Percentiles rank a stretch among this genome's conserved stretches.
phyloP scores from a whole-genome alignment of 768 basidiomycete genomes.

The Auricularia cornea region DNA sequence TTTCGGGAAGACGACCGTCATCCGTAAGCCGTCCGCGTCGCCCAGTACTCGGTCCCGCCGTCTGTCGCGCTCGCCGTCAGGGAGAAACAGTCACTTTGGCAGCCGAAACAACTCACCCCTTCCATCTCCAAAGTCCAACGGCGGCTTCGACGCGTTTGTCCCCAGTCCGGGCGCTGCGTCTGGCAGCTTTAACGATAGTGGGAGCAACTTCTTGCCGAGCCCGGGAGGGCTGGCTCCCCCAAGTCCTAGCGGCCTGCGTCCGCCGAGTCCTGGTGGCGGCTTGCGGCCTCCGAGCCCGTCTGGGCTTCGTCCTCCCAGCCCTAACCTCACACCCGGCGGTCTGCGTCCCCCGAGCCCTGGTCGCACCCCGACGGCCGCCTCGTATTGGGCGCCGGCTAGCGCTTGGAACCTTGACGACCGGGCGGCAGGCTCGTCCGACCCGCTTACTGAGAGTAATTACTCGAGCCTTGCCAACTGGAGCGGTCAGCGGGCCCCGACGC shows the following conservation, averaged over 20 bases:
- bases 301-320: not conserved
- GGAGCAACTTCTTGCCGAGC: not conserved
- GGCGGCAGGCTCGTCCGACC: not conserved
- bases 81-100: not conserved
- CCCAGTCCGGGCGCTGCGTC: not conserved
- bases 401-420: too few relatives aligned
- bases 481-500: not conserved
- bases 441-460: not conserved
- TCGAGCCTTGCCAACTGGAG: not conserved
- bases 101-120: conserved; percentile 1
- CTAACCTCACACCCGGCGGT: not conserved
- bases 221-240: not conserved
- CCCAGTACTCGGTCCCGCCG: not conserved
- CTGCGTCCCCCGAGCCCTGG: not conserved
- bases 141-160: not conserved
- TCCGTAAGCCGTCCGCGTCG: not conserved
- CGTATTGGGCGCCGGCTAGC: not conserved
- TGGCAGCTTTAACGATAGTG: not conserved
- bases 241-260: not conserved
- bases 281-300: not conserved
- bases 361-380: not conserved
- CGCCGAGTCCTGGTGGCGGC: not conserved
- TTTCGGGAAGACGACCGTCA: not conserved
- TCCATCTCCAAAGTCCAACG: not conserved
- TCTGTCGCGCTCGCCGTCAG: not conserved